Percentiles rank a stretch among this genome's conserved stretches.
Evolutionary conservation across 2,329 filamentous ascomycete genomes (phyloP).

Genomic region (Pseudodiploospora longispora): DNA sequence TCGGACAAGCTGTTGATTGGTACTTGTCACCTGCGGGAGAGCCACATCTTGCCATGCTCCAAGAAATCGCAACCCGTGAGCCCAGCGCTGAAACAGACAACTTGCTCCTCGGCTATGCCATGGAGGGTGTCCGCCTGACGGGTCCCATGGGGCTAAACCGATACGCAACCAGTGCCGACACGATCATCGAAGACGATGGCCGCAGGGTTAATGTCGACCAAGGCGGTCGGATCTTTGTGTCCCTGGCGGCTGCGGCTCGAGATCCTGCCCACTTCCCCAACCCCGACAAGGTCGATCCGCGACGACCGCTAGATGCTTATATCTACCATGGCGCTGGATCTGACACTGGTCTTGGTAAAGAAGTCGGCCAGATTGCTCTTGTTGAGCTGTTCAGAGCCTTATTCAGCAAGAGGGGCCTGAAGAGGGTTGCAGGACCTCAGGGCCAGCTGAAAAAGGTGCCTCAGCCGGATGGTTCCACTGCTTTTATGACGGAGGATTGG

Average conservation of each 20-base stretch:
- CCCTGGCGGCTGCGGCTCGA: constrained; percentile 47
- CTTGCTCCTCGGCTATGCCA: constrained; percentile 58
- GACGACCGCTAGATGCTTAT: constrained; percentile 56
- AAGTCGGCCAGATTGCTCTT: constrained; percentile 53
- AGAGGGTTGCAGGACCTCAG: constrained; percentile 53
- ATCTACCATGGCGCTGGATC: constrained; percentile 56
- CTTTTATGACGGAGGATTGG: constrained; percentile 62
- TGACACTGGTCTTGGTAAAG: constrained; percentile 53
- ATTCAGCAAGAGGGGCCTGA: constrained; percentile 52
- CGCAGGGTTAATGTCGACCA: constrained; percentile 41
- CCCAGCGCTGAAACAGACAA: constrained; percentile 51
- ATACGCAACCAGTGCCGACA: constrained; percentile 37
- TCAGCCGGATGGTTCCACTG: constrained; percentile 43
- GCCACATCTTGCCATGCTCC: constrained; percentile 51
- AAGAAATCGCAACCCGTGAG: constrained; percentile 48
- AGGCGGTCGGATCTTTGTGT: constrained; percentile 55
- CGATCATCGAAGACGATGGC: constrained; percentile 44
- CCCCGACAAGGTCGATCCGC: constrained; percentile 52
- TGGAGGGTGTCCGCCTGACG: constrained; percentile 64
- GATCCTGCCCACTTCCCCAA: constrained; percentile 54
- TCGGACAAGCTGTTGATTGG: constrained; percentile 65
- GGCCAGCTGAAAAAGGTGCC: constrained; percentile 60
- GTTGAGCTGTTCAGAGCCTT: constrained; percentile 61
- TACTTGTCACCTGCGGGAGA: constrained; percentile 54
- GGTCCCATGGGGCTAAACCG: constrained; percentile 56